These are phyloP conservation scores for baker's yeast (Saccharomyces cerevisiae) DNA, from an alignment of 805 yeast species.

Conservation along the genomic window DNA sequence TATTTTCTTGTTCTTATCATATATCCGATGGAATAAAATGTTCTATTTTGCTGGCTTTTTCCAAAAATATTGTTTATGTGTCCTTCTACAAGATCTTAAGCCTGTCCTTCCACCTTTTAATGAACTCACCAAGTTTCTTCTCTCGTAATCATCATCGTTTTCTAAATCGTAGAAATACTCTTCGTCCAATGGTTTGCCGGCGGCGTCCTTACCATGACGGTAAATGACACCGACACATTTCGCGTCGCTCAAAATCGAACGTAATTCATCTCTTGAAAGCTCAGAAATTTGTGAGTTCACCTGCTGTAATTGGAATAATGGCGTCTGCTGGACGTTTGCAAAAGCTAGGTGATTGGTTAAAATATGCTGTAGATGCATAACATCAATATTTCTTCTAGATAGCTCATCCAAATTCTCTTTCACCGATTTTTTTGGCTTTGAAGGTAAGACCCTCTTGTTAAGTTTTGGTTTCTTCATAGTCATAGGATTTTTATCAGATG, in stretches of 20 bases:
- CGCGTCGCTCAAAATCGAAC: slow-evolving; percentile 37
- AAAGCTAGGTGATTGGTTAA: slow-evolving; percentile 82
- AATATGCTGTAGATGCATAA: slow-evolving; percentile 52
- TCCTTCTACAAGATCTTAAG: slow-evolving; percentile 81
- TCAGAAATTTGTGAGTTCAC: slow-evolving; percentile 48
- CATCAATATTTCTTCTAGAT: slow-evolving; percentile 29
- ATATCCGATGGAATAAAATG: not conserved
- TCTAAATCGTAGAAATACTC: slow-evolving; percentile 89
- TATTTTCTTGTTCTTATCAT: not conserved
- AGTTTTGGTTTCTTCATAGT: not conserved
- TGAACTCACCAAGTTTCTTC: slow-evolving; percentile 63
- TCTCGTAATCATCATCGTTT: slow-evolving; percentile 61
- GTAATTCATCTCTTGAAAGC: slow-evolving; percentile 38
- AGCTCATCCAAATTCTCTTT: not conserved
- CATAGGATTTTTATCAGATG: not conserved
- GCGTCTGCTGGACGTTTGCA: slow-evolving; percentile 80
- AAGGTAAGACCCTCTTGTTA: not conserved
- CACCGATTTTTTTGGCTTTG: not conserved
- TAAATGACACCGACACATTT: slow-evolving; percentile 79
- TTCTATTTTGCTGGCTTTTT: slow-evolving; percentile 34
- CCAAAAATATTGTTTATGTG: slow-evolving; percentile 70
- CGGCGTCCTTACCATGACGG: slow-evolving; percentile 91
- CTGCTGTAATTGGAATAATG: slow-evolving; percentile 60
- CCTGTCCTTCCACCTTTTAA: slow-evolving; percentile 72
- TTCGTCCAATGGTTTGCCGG: slow-evolving; percentile 88